Base-by-base conservation (phyloP, 1,139 yeast genomes). In the Geotrichum carabidarum region DNA sequence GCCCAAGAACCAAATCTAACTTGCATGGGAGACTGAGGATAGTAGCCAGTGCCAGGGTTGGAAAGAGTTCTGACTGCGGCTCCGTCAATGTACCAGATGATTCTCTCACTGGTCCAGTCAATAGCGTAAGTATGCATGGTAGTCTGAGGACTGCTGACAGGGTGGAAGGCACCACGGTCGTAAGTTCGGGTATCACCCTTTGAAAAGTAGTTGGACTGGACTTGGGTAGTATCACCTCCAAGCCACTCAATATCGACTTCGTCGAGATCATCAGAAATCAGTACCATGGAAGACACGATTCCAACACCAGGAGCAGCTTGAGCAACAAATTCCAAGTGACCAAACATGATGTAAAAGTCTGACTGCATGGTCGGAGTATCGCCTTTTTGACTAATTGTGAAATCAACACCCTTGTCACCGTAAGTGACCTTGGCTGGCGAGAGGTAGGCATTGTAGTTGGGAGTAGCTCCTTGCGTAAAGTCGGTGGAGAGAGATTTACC, bases 221-320 rank as follows among this genome's bases (percentile, higher is more conserved):
- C 83, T 65, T 84, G 81, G 44, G 79, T 75, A 22, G 75, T 75
- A 65, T 87, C 93, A 53, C 86, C 81, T 27, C 96, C 96, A 54
- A 86, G 75, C 80, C 93, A 83, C 69, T 89, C 96, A 53, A 87
- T 70, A 71, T 89, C 96, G 46, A 89, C 81, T 71, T 89, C 96
- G 69, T 89, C 96, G 59, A 83, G 73, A 63, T 85, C 95, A 67
- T 89, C 96, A 62, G 91, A 83, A 68, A 88, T 95, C 57, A 89
- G 74, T 62, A 83, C 88, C 64, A 89, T 82, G 1, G 93, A 83
- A 0, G 96, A 86, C 22, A 89, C 80, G 41, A 89, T 77, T 57
- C 96, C 96, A 45, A 70, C 70, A 35, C 96, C 96, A 18, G 78
- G 72, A 2, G 93, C 90, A 14, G 93, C 86, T 67, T 83, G 79